These are phyloP conservation scores for Fraxinus paxiana DNA, from an alignment of 305 asterid genomes.

Conservation along the genomic window DNA sequence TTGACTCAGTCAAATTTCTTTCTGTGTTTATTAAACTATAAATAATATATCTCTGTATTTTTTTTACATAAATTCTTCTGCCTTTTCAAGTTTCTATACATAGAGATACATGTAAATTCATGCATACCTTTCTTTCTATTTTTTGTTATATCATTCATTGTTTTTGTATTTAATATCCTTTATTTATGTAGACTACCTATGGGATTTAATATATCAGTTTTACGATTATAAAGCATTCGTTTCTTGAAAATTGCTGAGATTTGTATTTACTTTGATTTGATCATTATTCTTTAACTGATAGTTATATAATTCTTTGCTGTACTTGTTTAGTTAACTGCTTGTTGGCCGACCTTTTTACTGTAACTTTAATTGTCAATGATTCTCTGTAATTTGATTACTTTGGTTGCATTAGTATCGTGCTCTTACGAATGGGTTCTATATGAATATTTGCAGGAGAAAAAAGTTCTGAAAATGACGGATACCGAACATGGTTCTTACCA, in stretches of 20 bases:
- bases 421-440: constrained; percentile 24
- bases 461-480: constrained; percentile 60
- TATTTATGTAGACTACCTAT: constrained; percentile 11
- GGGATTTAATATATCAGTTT: constrained; percentile 11
- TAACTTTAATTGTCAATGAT: constrained; percentile 21
- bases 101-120: constrained; percentile 1
- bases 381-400: constrained; percentile 17
- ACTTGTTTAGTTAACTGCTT: constrained; percentile 29
- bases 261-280: constrained; percentile 39
- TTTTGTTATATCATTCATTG: constrained; percentile 15
- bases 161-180: constrained; percentile 28
- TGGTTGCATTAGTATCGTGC: constrained; percentile 18
- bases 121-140: constrained; percentile 25
- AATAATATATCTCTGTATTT: constrained; percentile 25
- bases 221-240: constrained; percentile 23
- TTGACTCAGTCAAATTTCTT: constrained; percentile 51
- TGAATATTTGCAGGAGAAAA: constrained; percentile 58
- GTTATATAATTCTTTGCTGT: constrained; percentile 18
- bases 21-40: constrained; percentile 16
- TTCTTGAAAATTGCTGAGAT: constrained; percentile 29
- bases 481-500: constrained; percentile 50
- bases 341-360: constrained; percentile 23
- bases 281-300: constrained; percentile 7
- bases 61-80: constrained; percentile 19
- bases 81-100: constrained; percentile 19